Evolutionary conservation across 768 basidiomycete species (phyloP), one percentile per base, ranked within the genome.

Genomic region (Russula olivacea): DNA sequence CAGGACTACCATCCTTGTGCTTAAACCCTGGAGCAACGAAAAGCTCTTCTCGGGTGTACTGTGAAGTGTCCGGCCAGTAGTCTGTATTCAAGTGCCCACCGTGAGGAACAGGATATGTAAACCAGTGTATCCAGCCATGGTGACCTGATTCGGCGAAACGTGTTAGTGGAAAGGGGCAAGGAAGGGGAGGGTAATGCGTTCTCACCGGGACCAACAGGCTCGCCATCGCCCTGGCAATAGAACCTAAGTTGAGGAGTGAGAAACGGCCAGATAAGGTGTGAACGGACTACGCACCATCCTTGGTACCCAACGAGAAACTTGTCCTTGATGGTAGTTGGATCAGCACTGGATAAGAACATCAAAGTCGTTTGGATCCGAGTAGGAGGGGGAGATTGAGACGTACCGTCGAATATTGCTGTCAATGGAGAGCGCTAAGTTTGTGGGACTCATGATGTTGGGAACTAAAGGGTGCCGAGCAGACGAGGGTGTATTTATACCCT

Each of bases 91-190:
- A 85, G 3, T 77, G 81, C 19, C 90, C 91, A 17, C 88, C 89
- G 30, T 81, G 74, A 2, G 84, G 79, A 12, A 91, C 76, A 1
- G 88, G 88, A n/a, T 76, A 68, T 65, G 83, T 78, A 71, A 89
- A 84, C 91, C 91, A 93, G 69, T 93, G 91, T 21, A 91, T 76
- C 91, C 91, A 93, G 32, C 91, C 91, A 67, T 91, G 88, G 69
- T 91, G 91, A 2, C 83, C 84, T 80, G 49, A 9, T 40, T 53
- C 57, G 19, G 57, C 50, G 52, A 21, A 25, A 15, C 6, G 23
- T 23, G 40, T 61, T 23, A 25, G 28, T 30, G 17, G 23, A 45
- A 43, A 36, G 3, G 34, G 21, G 19, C 23, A 4, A 49, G 23
- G 4, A 15, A 53, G 11, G 32, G n/a, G 32, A 45, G 15, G 41